phyloP scores from a whole-genome alignment of 495 filamentous ascomycete genomes.

The Hypomontagnella monticulosa region DNA sequence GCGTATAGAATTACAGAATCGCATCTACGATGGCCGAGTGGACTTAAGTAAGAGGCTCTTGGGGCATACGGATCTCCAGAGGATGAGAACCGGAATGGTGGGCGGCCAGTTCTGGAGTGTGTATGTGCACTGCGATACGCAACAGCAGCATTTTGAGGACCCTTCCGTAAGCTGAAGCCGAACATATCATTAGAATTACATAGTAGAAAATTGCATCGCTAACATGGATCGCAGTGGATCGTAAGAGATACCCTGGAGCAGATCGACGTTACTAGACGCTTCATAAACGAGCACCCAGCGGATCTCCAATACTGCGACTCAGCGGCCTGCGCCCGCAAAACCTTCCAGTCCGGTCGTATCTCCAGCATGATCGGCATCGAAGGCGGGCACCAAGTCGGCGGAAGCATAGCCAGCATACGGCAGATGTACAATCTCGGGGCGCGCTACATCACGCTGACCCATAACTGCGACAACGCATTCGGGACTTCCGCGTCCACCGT shows the following conservation, averaged over 20 bases:
- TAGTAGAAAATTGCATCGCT: background rate
- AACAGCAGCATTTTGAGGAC: constrained; percentile 37
- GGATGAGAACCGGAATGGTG: constrained; percentile 37
- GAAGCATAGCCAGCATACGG: constrained; percentile 45
- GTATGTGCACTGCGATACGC: constrained; percentile 36
- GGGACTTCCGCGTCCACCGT: constrained; percentile 65
- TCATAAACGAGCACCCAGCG: constrained; percentile 36
- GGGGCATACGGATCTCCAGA: constrained; percentile 40
- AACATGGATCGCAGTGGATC: constrained; percentile 20
- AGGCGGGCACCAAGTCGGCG: constrained; percentile 43
- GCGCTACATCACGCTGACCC: constrained; percentile 51
- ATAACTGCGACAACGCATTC: constrained; percentile 52
- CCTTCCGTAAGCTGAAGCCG: constrained; percentile 28
- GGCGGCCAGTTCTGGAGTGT: constrained; percentile 54
- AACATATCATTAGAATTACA: background rate
- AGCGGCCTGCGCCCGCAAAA: constrained; percentile 30
- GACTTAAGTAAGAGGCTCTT: constrained; percentile 43
- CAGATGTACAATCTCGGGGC: constrained; percentile 50
- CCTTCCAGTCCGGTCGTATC: constrained; percentile 39
- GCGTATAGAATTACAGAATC: constrained; percentile 44
- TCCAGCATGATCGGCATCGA: constrained; percentile 48
- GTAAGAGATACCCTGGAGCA: constrained; percentile 50
- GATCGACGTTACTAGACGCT: constrained; percentile 45
- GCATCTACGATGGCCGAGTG: constrained; percentile 41
- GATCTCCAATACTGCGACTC: constrained; percentile 39